phyloP scores from a whole-genome alignment of 306 rosid species.

The Pyrus communis region DNA sequence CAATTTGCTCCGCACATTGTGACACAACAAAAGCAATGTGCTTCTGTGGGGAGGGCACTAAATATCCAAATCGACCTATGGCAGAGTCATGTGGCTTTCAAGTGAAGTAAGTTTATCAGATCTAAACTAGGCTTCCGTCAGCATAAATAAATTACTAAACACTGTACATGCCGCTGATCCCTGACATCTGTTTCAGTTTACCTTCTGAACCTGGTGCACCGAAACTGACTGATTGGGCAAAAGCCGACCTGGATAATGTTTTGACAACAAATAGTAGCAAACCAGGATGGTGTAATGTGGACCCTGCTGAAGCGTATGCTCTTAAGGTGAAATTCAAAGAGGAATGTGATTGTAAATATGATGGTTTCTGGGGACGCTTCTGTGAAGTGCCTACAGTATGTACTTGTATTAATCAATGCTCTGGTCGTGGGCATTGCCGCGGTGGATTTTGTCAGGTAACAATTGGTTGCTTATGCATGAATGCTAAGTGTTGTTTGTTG shows the following conservation, averaged over 20 bases:
- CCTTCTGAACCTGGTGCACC: conserved; percentile 64
- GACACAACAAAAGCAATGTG: conserved; percentile 95
- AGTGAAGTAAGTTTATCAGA: conserved; percentile 44
- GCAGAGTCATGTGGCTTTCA: conserved; percentile 95
- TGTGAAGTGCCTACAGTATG: conserved; percentile 77
- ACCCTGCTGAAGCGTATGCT: conserved; percentile 77
- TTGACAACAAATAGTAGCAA: conserved; percentile 68
- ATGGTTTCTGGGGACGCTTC: conserved; percentile 60
- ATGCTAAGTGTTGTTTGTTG: conserved; percentile 15
- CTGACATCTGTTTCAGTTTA: conserved; percentile 42
- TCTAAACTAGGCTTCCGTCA: conserved; percentile 12
- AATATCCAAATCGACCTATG: conserved; percentile 86
- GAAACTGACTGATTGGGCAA: conserved; percentile 57
- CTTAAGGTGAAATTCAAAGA: conserved; percentile 60
- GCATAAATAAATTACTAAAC: conserved; percentile 4
- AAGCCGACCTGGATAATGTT: conserved; percentile 57
- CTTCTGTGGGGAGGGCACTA: conserved; percentile 97
- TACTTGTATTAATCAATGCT: conserved; percentile 86
- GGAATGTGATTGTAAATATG: conserved; percentile 88
- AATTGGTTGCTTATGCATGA: conserved; percentile 3
- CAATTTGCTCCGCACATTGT: conserved; percentile 82
- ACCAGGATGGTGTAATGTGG: conserved; percentile 95
- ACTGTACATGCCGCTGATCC: conserved; percentile 8
- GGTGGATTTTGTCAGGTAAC: conserved; percentile 92
- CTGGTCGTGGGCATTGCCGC: conserved; percentile 75